Evolutionary conservation across 1,139 yeast species (phyloP), one percentile per base, ranked within the genome.

Genomic region (Schizosaccharomyces versatilis): DNA sequence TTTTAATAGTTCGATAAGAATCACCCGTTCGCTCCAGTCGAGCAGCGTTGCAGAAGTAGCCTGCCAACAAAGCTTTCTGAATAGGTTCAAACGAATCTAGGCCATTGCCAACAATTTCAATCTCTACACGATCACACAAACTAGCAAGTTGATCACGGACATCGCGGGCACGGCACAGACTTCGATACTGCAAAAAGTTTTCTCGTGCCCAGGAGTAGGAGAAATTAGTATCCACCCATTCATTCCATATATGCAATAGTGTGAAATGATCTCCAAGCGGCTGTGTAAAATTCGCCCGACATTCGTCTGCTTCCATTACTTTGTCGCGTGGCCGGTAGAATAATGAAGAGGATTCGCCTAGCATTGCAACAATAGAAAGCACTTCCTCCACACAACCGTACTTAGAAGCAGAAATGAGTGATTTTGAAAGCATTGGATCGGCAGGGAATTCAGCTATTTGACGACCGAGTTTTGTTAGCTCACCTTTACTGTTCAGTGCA

Each of bases 391-490:
- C 72, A 55, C 88, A 84, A 0, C 75, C 72, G 56, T 72, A 74
- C 58, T 73, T 72, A 2, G 75, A 74, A 58, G 93, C 79, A 0
- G 80, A 73, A 1, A 88, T 66, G 36, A 90, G 67, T 1, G 84
- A 76, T 65, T 82, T 84, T 10, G 95, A 81, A 61, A 84, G 74
- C 79, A 83, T 83, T 2, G 96, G 96, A 62, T 84, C 94, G 6
- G 88, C 75, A 0, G 98, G 98, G 61, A 90, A 84, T 62, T 84
- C 94, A 1, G 94, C 84, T 95, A 90, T 84, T 59, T 78, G 77
- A 41, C 84, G 71, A 0, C 98, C 98, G 1, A 79, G 65, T 57
- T 77, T 75, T 0, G 98, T 90, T 40, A 93, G 71, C 58, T 76
- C 75, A 0, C 95, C 96, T 56, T 73, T 71, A n/a, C 81, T 79